Base-by-base conservation (phyloP, 345 rosid species). In the Erucastrum elatum region DNA sequence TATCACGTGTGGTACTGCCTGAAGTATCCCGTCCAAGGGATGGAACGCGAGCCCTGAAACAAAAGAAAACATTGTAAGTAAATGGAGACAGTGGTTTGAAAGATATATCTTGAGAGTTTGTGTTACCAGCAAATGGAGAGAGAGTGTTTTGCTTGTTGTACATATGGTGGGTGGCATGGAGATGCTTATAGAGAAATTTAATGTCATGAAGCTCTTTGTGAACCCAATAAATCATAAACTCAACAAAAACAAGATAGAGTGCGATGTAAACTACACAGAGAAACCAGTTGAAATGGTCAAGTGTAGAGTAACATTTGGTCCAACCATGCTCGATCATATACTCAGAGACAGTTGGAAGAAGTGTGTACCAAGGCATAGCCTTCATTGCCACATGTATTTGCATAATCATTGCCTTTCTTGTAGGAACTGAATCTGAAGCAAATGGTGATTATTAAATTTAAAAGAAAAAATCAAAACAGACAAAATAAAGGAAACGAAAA, bases 111-210 rank as follows among this genome's bases (percentile, higher is more conserved):
- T 13, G 55, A 46, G 55, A 46, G 55, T 13, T 4, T 13, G 55
- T 10, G 85, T 75, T 84, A 93, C 99, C 99, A 5, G 98, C 99
- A 85, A 91, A 95, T 0, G 94, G 99, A 68, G 98, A 95, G 26
- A 95, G 93, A 41, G 98, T 95, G 63, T 93, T 93, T 82, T 93
- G 96, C 90, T 95, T 95, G 84, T 95, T 93, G 88, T 93, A 95
- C 85, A 95, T 89, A 70, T 93, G 99, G 71, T 95, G 98, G 4
- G 92, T 90, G 1, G 93, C 96, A 75, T 93, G 98, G 72, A 95
- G 90, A 76, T 86, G 82, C 85, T 91, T 93, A 87, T 95, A 95
- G 1, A 95, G 79, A 80, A 92, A 92, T 77, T 95, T 93, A 64
- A 95, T 93, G 84, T 91, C 99, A 78, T 95, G 99, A 80, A 93